These are phyloP conservation scores for Sugiyamaella grinbergsii DNA, from an alignment of 1,139 yeast species.

Conservation along the genomic window DNA sequence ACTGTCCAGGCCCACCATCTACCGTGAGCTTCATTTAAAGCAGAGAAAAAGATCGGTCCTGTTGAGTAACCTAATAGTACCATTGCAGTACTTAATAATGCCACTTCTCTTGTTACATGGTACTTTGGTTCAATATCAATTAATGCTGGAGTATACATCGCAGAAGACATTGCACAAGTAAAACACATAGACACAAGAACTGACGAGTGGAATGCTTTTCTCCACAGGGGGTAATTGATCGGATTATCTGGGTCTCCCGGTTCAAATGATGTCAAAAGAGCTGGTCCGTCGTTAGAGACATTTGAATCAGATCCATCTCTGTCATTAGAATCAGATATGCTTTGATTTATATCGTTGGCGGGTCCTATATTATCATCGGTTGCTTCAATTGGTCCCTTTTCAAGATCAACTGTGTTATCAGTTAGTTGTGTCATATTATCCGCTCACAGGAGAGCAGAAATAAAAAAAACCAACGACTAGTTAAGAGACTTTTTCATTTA, in stretches of 20 bases:
- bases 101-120: conserved; percentile 17
- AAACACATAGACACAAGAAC: conserved; percentile 11
- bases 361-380: too few relatives aligned
- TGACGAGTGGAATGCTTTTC: conserved; percentile 16
- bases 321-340: too few relatives aligned
- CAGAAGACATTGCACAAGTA: conserved; percentile 17
- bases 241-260: conserved; percentile 19
- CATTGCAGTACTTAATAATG: conserved; percentile 17
- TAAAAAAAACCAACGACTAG: too few relatives aligned
- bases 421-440: too few relatives aligned
- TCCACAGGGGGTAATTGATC: conserved; percentile 5
- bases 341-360: too few relatives aligned
- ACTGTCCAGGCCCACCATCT: conserved; percentile 13
- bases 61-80: conserved; percentile 13
- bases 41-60: conserved; percentile 15
- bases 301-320: too few relatives aligned
- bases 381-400: background rate
- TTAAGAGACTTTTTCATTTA: too few relatives aligned
- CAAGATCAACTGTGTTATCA: background rate
- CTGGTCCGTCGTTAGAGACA: too few relatives aligned
- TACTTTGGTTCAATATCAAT: conserved; percentile 14
- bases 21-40: conserved; percentile 15
- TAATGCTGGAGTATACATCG: conserved; percentile 19
- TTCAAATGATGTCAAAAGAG: conserved; percentile 12
- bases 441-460: too few relatives aligned